Percentiles rank a stretch among this genome's conserved stretches.
Evolutionary conservation across 1,284 basidiomycete species (phyloP).

Genomic region (Trichosporon sp.): DNA sequence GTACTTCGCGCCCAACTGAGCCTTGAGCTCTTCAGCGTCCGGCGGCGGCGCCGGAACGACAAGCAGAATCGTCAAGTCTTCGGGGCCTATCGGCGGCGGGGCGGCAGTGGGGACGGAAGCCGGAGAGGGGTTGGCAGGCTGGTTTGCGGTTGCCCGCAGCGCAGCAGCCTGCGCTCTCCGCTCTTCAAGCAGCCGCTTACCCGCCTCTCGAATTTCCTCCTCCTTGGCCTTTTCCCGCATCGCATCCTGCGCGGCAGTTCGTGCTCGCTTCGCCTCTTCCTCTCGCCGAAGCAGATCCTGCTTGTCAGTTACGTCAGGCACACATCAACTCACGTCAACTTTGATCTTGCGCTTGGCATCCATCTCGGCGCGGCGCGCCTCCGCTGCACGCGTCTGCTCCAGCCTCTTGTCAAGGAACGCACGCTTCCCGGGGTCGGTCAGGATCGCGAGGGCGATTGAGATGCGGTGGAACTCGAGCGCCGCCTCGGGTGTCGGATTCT

Average conservation of each 20-base stretch:
- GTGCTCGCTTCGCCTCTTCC: constrained; percentile 61
- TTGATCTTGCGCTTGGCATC: constrained; percentile 73
- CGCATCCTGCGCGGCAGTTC: constrained; percentile 59
- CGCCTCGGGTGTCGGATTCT: constrained; percentile 47
- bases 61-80: constrained; percentile 41
- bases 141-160: constrained; percentile 14
- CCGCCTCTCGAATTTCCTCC: constrained; percentile 73
- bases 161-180: constrained; percentile 19
- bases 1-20: constrained; percentile 26
- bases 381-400: constrained; percentile 65
- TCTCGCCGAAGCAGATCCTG: constrained; percentile 79
- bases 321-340: constrained; percentile 53
- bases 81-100: constrained; percentile 31
- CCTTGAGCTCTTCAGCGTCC: constrained; percentile 19
- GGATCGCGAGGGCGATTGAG: constrained; percentile 75
- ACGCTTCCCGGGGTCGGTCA: constrained; percentile 75
- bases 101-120: not conserved
- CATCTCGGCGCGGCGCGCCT: constrained; percentile 67
- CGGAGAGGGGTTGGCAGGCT: constrained; percentile 10
- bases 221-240: constrained; percentile 55
- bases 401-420: constrained; percentile 76
- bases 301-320: not conserved
- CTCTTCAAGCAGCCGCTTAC: constrained; percentile 65
- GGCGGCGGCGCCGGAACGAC: constrained; percentile 32
- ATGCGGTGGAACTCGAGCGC: constrained; percentile 83